A percentile compares a stretch with the other conserved stretches of the same genome.
Evolutionary conservation across 2,329 filamentous ascomycete genomes (phyloP).

Genomic region (Colletotrichum acutatum): DNA sequence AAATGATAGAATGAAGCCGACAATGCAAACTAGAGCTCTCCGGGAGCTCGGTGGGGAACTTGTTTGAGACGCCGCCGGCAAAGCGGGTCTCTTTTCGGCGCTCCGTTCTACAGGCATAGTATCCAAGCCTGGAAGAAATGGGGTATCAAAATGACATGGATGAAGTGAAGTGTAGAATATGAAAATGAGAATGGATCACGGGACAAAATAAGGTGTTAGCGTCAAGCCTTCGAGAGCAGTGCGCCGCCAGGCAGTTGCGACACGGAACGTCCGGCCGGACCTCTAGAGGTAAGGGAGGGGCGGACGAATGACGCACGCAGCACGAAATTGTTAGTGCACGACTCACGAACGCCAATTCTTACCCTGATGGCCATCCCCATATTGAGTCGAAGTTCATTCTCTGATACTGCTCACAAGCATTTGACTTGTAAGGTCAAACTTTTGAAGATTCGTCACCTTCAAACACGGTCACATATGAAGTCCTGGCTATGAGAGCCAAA

Average conservation of each 20-base stretch:
- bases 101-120: slow-evolving; percentile 22
- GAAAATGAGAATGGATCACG: background rate
- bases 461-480: background rate
- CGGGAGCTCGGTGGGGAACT: slow-evolving; percentile 23
- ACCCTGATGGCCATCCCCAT: background rate
- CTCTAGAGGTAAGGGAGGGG: slow-evolving; percentile 7
- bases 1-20: slow-evolving; percentile 19
- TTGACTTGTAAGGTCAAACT: background rate
- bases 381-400: background rate
- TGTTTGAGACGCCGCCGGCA: slow-evolving; percentile 9
- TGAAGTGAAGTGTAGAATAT: slow-evolving; percentile 10
- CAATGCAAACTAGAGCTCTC: slow-evolving; percentile 17
- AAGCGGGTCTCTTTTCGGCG: slow-evolving; percentile 23
- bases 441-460: background rate
- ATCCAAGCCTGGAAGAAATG: background rate
- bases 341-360: background rate
- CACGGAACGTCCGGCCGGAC: slow-evolving; percentile 25
- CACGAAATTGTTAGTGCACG: slow-evolving; percentile 23
- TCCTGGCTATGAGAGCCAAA: background rate
- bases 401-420: background rate
- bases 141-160: slow-evolving; percentile 14
- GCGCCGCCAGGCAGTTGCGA: slow-evolving; percentile 11
- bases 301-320: slow-evolving; percentile 24
- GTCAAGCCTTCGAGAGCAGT: background rate
- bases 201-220: slow-evolving; percentile 4